phyloP scores from a whole-genome alignment of 2,329 filamentous ascomycete species.

The Trichoderma harzianum region DNA sequence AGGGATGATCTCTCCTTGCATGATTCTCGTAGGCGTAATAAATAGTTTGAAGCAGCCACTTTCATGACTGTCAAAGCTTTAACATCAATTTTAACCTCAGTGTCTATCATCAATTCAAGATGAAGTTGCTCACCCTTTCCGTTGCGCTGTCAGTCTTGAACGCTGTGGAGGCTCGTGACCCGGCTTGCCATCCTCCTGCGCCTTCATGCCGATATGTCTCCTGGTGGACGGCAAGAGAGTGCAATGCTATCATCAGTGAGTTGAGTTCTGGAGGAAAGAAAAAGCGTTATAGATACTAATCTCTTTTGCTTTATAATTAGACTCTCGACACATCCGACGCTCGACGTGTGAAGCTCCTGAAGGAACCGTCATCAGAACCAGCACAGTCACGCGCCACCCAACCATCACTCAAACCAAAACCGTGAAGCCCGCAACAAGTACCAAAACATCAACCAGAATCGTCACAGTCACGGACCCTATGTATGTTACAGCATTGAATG shows the following conservation, averaged over 20 bases:
- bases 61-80: neutral
- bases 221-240: neutral
- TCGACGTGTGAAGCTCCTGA: neutral
- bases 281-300: neutral
- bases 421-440: neutral
- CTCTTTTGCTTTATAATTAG: neutral
- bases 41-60: neutral
- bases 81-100: too few relatives aligned
- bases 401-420: neutral
- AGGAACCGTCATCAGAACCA: neutral
- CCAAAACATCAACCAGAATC: neutral
- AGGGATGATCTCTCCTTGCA: neutral
- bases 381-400: neutral
- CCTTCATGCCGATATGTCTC: neutral
- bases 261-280: neutral
- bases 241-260: neutral
- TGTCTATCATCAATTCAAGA: neutral
- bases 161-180: neutral
- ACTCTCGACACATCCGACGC: neutral
- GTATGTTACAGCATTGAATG: neutral
- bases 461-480: neutral
- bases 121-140: neutral
- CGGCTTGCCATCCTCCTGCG: neutral
- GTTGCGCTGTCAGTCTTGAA: neutral
- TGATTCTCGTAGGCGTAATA: neutral